A percentile compares a stretch with the other conserved stretches of the same genome.
Conservation (phyloP, 2,329 filamentous ascomycete genomes). For the Talaromyces verruculosus region DNA sequence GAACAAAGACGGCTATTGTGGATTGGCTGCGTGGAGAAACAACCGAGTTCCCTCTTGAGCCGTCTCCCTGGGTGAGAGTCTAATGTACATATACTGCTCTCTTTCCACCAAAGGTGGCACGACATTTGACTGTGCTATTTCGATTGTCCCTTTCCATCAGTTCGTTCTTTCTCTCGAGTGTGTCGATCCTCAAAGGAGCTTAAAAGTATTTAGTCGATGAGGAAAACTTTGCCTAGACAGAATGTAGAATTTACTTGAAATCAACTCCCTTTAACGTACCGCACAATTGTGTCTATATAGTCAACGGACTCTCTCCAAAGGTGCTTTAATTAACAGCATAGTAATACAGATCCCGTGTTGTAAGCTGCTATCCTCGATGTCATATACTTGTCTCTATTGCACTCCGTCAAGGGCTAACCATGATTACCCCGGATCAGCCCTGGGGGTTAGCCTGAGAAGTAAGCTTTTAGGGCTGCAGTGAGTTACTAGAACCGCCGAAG, state of each 20-base stretch:
- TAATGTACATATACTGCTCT: neutral
- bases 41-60: neutral
- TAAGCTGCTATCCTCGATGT: neutral
- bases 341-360: neutral
- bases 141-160: neutral
- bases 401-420: neutral
- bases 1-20: neutral
- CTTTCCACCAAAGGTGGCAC: neutral
- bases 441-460: neutral
- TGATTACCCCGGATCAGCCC: neutral
- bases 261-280: neutral
- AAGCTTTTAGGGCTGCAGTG: neutral
- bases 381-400: neutral
- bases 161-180: neutral
- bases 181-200: neutral
- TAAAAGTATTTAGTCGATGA: neutral
- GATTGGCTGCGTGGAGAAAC: neutral
- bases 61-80: neutral
- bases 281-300: neutral
- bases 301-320: neutral
- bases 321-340: neutral
- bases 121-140: neutral
- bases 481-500: too few relatives aligned
- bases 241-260: neutral
- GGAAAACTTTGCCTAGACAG: neutral